Base-by-base conservation (phyloP, 23 red algal genomes). In the Gracilaria gracilis region DNA sequence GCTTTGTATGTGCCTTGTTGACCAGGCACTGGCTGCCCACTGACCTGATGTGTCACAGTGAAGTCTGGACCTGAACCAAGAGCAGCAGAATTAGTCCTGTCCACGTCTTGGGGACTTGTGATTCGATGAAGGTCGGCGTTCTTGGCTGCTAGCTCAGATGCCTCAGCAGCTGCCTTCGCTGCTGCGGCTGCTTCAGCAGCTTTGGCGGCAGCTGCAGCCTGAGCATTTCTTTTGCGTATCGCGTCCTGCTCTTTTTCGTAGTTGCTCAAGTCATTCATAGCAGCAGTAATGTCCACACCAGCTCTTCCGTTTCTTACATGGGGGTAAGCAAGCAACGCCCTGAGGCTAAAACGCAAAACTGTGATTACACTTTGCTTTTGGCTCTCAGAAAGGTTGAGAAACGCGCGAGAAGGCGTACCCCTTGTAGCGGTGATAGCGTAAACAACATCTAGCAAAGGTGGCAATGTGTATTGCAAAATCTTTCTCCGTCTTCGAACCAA, bases 401-500 rank as follows among this genome's bases (percentile, higher is more conserved):
- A 64, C 28, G 87, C 87, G 35, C 40, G 72, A 23, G 54, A 64
- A 14, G 50, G 48, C 33, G 31, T 38, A n/a, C 69, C 79, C 34
- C 85, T 59, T 46, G 62, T 55, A 19, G 27, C 80, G 28, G 69
- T 75, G 54, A 92, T 82, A 33, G 89, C 78, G 17, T 77, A 77
- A 37, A 79, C 89, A 64, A 78, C 80, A 48, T 54, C 80, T n/a
- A 92, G 64, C 49, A 92, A 77, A 29, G 89, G 89, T 29, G 89
- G 89, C 25, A 92, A 78, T 39, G 89, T 92, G 51, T 83, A 84
- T 21, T 92, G 75, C 16, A 92, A 44, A 40, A 92, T 73, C 48
- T 84, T 83, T 53, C 67, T 67, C 28, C 89, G 78, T 51, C 89
- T 47, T 40, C 89, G 89, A 66, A 84, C 78, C 25, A 92, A 64